These are phyloP conservation scores for Aspergillus brasiliensis DNA, from an alignment of 2,329 filamentous ascomycete species.

Conservation along the genomic window DNA sequence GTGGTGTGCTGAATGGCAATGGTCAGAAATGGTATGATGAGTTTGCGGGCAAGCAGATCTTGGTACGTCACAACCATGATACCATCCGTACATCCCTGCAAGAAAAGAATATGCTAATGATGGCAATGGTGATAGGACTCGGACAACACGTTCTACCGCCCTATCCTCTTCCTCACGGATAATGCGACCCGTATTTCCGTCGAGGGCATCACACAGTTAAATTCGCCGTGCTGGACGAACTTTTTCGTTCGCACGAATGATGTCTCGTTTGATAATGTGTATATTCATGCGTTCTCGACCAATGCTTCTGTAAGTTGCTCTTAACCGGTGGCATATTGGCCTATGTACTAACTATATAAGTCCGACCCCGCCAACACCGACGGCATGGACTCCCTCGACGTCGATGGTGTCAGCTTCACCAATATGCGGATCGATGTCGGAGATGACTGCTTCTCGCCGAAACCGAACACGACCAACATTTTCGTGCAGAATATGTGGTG, in stretches of 20 bases:
- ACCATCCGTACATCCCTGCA: too few species aligned
- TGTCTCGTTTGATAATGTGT: conserved; percentile 56
- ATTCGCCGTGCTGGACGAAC: conserved; percentile 66
- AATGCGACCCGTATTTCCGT: conserved; percentile 62
- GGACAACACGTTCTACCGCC: conserved; percentile 59
- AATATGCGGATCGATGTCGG: conserved; percentile 57
- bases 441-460: conserved; percentile 65
- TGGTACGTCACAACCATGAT: conserved; percentile 23
- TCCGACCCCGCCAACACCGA: conserved; percentile 62
- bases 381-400: conserved; percentile 63
- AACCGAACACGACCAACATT: conserved; percentile 61
- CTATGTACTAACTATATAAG: conserved; percentile 20
- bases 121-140: conserved; percentile 42
- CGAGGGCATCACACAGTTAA: conserved; percentile 61
- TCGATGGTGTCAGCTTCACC: conserved; percentile 56
- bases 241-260: conserved; percentile 62
- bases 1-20: conserved; percentile 59
- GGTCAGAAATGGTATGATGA: conserved; percentile 56
- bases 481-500: conserved; percentile 64
- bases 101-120: too few species aligned
- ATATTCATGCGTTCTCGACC: conserved; percentile 57
- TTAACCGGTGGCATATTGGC: not conserved
- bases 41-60: conserved; percentile 45
- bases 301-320: conserved; percentile 39
- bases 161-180: conserved; percentile 63